Percentiles rank a stretch among this genome's conserved stretches.
Conservation (phyloP, 202 grass and related monocot species). For the Zizania palustris region DNA sequence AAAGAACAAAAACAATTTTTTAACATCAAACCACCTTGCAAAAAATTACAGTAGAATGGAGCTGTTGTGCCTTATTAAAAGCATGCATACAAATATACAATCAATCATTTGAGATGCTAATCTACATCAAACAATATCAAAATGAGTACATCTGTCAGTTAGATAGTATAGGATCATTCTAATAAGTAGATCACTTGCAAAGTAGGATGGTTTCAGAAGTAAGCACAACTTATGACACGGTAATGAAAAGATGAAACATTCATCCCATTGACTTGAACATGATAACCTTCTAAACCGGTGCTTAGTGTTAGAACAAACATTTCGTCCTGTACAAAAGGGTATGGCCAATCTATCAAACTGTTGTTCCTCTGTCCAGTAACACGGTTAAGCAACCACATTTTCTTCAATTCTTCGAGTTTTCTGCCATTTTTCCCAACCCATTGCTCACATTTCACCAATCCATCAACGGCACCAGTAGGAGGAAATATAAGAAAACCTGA, state of each 20-base stretch:
- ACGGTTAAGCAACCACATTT: constrained; percentile 50
- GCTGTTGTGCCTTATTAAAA: constrained; percentile 7
- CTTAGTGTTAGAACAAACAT: constrained; percentile 85
- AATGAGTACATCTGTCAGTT: constrained; percentile 16
- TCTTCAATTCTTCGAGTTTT: constrained; percentile 52
- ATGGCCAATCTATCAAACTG: constrained; percentile 72
- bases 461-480: constrained; percentile 59
- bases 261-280: constrained; percentile 71
- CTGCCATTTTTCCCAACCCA: constrained; percentile 53
- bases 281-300: constrained; percentile 77
- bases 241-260: constrained; percentile 80
- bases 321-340: constrained; percentile 72
- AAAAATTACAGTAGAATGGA: constrained; percentile 8
- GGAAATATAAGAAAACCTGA: constrained; percentile 43
- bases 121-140: constrained; percentile 1
- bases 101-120: constrained; percentile 11
- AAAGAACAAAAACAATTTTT: constrained; percentile 34
- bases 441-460: constrained; percentile 67
- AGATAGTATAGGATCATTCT: constrained; percentile 6
- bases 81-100: neutral
- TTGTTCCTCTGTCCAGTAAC: constrained; percentile 57
- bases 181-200: neutral
- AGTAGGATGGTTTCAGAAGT: constrained; percentile 21
- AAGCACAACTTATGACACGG: constrained; percentile 55
- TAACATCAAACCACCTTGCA: constrained; percentile 6